Conservation (phyloP, 2,329 filamentous ascomycete species). For the Cladosporium sp. region DNA sequence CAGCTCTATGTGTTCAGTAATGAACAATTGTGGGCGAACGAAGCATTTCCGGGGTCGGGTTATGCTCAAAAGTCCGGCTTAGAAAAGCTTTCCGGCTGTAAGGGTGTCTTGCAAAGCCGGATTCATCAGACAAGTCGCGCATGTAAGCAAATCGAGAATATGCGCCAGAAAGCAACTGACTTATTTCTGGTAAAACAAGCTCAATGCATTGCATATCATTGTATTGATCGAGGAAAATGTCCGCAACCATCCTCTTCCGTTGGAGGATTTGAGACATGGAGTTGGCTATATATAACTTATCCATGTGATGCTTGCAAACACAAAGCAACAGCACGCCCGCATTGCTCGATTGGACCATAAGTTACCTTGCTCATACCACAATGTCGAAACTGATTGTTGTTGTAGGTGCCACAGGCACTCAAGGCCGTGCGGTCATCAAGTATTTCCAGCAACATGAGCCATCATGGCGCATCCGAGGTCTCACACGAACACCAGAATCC, state of each 20-base stretch:
- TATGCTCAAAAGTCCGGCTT: neutral
- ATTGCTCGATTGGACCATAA: neutral
- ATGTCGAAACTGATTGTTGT: constrained; percentile 19
- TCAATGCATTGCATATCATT: neutral
- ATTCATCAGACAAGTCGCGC: neutral
- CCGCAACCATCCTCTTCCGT: no score
- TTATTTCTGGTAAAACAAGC: neutral
- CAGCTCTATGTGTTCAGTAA: no score
- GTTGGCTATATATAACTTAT: neutral
- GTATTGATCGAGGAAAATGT: no score
- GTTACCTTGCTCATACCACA: neutral
- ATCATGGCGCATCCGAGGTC: constrained; percentile 26
- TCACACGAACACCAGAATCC: constrained; percentile 44
- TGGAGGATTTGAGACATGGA: neutral
- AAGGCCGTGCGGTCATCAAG: constrained; percentile 12
- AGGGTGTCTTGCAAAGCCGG: neutral
- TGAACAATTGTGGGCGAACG: no score
- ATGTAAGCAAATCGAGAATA: neutral
- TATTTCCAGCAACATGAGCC: constrained; percentile 15
- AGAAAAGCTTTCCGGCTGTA: neutral
- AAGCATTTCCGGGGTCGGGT: no score
- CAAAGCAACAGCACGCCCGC: neutral
- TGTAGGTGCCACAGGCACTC: constrained; percentile 19
- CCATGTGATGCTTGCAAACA: neutral
- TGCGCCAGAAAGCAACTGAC: no score